A percentile compares a stretch with the other conserved stretches of the same genome.
Conservation (phyloP, 2,329 filamentous ascomycete genomes). For the Grosmannia serpens region DNA sequence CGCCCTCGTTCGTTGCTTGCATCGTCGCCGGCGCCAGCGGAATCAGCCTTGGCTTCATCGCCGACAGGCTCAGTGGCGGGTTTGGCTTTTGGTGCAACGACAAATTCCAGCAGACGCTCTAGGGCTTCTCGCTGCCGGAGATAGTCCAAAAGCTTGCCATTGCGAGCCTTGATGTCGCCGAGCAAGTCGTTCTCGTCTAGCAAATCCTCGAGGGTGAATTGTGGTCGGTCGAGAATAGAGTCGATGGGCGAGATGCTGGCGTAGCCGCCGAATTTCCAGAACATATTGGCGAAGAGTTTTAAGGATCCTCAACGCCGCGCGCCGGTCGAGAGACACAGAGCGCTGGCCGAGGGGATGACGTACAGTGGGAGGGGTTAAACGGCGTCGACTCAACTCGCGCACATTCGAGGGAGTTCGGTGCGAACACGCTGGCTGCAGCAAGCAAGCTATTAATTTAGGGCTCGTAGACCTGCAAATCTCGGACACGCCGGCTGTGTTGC, state of each 20-base stretch:
- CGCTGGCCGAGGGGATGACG: neutral
- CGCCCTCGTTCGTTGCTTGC: conserved; percentile 25
- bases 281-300: conserved; percentile 57
- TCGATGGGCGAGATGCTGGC: conserved; percentile 95
- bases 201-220: conserved; percentile 90
- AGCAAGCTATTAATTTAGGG: neutral
- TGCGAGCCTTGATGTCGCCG: conserved; percentile 96
- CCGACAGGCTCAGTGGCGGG: conserved; percentile 31
- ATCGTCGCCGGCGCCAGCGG: neutral
- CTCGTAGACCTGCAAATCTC: no score
- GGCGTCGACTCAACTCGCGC: neutral
- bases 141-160: conserved; percentile 94
- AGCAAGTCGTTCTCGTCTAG: conserved; percentile 94
- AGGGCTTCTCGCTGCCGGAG: conserved; percentile 79
- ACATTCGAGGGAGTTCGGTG: neutral
- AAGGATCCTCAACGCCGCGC: neutral
- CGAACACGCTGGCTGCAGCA: neutral
- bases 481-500: no score
- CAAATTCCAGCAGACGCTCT: conserved; percentile 78
- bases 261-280: conserved; percentile 99
- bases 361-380: neutral
- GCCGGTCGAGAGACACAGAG: neutral
- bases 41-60: neutral
- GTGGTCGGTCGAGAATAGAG: conserved; percentile 89
- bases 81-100: conserved; percentile 66